Evolutionary conservation across 805 yeast species (phyloP).

Genomic region (Metschnikowia similis): DNA sequence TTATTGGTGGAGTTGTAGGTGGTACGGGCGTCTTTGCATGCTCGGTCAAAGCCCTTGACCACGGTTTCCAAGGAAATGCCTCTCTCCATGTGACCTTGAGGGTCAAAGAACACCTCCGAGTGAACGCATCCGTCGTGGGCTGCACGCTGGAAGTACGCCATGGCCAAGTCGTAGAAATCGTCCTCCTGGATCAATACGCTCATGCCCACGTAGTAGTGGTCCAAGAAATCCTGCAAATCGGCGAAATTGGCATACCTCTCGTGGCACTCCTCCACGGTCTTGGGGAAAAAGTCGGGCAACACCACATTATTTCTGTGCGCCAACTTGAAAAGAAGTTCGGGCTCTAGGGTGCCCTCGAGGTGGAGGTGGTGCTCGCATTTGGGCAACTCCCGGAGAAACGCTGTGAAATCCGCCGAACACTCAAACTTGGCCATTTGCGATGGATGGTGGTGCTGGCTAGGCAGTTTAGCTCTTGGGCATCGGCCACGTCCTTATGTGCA

Average conservation of each 20-base stretch:
- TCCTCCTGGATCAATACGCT: conserved; percentile 62
- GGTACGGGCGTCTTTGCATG: conserved; percentile 56
- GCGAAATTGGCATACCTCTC: conserved; percentile 58
- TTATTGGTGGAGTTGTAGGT: conserved; percentile 64
- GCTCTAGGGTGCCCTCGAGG: conserved; percentile 77
- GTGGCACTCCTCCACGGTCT: conserved; percentile 47
- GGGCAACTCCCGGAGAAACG: conserved; percentile 65
- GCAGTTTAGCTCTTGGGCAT: background rate
- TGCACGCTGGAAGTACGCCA: conserved; percentile 63
- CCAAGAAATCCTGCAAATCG: conserved; percentile 72
- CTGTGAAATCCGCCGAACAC: conserved; percentile 29
- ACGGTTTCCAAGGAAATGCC: conserved; percentile 58
- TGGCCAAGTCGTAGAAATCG: conserved; percentile 77
- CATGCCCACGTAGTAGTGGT: conserved; percentile 79
- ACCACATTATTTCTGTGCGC: conserved; percentile 60
- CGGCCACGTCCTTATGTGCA: background rate
- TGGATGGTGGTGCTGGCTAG: background rate
- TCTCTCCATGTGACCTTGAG: conserved; percentile 76
- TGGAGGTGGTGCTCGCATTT: conserved; percentile 88
- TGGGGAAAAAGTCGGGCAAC: conserved; percentile 63
- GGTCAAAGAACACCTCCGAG: conserved; percentile 78
- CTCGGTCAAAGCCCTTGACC: conserved; percentile 62
- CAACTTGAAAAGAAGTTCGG: conserved; percentile 64
- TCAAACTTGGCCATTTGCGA: conserved; percentile 9
- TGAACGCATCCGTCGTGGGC: conserved; percentile 57